Percentiles rank a stretch among this genome's conserved stretches.
Conservation (phyloP, 805 yeast species). For the Myxozyma sirexii region DNA sequence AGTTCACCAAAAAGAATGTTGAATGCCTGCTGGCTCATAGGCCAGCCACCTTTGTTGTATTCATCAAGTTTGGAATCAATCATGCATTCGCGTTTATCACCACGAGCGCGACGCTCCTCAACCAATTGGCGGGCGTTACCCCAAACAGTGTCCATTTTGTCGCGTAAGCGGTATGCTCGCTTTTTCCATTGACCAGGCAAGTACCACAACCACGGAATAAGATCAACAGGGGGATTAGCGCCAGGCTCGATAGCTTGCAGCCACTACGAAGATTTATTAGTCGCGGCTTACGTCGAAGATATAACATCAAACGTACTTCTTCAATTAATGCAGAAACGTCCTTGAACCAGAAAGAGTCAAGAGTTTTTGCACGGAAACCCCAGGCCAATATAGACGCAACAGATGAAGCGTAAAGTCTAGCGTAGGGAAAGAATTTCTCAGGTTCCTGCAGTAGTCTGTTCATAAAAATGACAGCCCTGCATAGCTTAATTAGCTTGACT, state of each 20-base stretch:
- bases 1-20: not conserved
- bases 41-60: not conserved
- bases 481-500: too few relatives aligned
- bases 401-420: too few relatives aligned
- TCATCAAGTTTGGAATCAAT: not conserved
- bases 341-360: not conserved
- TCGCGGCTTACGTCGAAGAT: too few relatives aligned
- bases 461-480: too few relatives aligned
- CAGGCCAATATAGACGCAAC: too few relatives aligned
- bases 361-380: not conserved
- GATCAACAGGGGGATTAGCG: not conserved
- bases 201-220: not conserved
- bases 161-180: not conserved
- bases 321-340: not conserved
- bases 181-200: not conserved
- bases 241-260: not conserved
- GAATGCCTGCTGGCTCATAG: not conserved
- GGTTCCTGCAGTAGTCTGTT: too few relatives aligned
- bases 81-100: not conserved
- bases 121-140: not conserved
- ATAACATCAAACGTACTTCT: not conserved
- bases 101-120: not conserved
- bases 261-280: not conserved
- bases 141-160: not conserved
- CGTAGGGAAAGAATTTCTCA: too few relatives aligned